These are phyloP conservation scores for Bauhinia variegata DNA, from an alignment of 306 rosid genomes.

Conservation along the genomic window DNA sequence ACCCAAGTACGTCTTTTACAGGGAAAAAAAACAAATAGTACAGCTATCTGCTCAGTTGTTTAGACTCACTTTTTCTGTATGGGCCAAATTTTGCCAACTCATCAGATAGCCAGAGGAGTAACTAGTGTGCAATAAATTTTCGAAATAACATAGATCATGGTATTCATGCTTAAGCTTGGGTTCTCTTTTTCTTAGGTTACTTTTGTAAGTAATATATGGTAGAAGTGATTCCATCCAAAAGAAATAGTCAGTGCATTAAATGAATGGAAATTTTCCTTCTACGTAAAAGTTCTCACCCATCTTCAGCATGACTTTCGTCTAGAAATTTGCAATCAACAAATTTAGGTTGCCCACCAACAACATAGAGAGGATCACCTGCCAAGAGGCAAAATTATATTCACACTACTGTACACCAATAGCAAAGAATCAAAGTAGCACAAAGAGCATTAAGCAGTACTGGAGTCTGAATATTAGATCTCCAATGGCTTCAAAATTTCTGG, in stretches of 20 bases:
- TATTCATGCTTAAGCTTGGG: neutral
- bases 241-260: slow-evolving; percentile 11
- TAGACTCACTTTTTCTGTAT: too few species aligned
- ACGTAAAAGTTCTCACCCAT: slow-evolving; percentile 61
- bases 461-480: neutral
- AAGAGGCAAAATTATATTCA: neutral
- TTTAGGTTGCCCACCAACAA: slow-evolving; percentile 77
- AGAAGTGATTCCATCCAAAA: slow-evolving; percentile 5
- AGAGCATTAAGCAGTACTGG: neutral
- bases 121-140: too few species aligned
- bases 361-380: slow-evolving; percentile 88
- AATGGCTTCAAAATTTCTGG: neutral
- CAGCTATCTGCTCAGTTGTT: too few species aligned
- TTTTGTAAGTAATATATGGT: slow-evolving; percentile 5
- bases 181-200: slow-evolving; percentile 4
- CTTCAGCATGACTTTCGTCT: slow-evolving; percentile 66
- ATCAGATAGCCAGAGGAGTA: too few species aligned
- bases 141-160: neutral
- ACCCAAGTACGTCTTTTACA: too few species aligned
- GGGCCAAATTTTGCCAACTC: too few species aligned
- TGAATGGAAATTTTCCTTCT: slow-evolving; percentile 6
- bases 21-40: too few species aligned
- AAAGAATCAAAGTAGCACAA: neutral
- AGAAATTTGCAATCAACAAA: slow-evolving; percentile 49
- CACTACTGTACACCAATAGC: neutral